phyloP scores from a whole-genome alignment of 2,329 filamentous ascomycete species.

The Geosmithia morbida region DNA sequence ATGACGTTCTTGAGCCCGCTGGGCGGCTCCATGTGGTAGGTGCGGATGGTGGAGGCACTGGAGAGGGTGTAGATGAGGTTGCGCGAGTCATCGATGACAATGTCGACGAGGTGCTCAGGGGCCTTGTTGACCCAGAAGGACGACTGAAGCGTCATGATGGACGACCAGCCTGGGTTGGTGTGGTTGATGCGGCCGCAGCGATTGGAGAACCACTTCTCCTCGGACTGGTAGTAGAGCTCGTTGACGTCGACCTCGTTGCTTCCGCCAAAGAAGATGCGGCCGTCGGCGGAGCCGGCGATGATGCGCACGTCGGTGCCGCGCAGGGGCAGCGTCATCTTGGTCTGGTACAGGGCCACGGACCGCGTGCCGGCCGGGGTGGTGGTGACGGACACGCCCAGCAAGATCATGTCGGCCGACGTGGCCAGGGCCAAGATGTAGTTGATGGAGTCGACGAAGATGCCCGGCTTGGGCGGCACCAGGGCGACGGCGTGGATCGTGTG shows the following conservation, averaged over 20 bases:
- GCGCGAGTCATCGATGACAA: conserved; percentile 78
- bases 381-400: conserved; percentile 69
- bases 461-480: conserved; percentile 67
- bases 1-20: conserved; percentile 49
- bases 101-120: conserved; percentile 56
- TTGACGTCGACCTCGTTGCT: conserved; percentile 73
- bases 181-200: conserved; percentile 83
- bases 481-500: conserved; percentile 86
- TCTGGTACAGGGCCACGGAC: conserved; percentile 70
- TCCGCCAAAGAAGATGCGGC: conserved; percentile 88
- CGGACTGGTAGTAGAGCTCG: conserved; percentile 91
- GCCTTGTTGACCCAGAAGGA: conserved; percentile 34
- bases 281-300: conserved; percentile 69
- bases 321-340: conserved; percentile 67
- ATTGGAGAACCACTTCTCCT: conserved; percentile 92
- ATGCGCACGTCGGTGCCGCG: conserved; percentile 63
- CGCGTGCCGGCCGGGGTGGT: conserved; percentile 55
- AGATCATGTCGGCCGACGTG: conserved; percentile 68
- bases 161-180: conserved; percentile 58
- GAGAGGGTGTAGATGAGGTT: conserved; percentile 87
- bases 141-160: conserved; percentile 39
- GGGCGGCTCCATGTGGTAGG: conserved; percentile 68
- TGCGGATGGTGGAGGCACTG: conserved; percentile 73
- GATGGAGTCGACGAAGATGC: conserved; percentile 78
- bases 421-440: conserved; percentile 82